Percentiles rank a stretch among this genome's conserved stretches.
These are phyloP conservation scores for Elsinoe arachidis DNA, from an alignment of 2,329 filamentous ascomycete genomes.

Conservation along the genomic window DNA sequence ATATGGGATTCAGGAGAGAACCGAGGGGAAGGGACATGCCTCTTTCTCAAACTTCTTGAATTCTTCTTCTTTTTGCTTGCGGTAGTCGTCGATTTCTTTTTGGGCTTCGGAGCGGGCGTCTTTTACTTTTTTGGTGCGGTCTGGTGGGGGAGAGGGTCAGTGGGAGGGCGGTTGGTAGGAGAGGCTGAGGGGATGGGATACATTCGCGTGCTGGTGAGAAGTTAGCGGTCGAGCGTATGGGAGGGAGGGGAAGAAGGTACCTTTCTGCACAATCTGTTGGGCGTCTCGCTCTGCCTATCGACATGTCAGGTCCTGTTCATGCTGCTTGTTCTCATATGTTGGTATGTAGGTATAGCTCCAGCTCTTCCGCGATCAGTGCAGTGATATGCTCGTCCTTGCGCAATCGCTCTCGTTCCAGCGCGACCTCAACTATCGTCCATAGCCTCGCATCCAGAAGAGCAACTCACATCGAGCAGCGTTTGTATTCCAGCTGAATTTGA, in stretches of 20 bases:
- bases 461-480: constrained; percentile 89
- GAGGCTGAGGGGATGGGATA: constrained; percentile 36
- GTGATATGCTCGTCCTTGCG: too few species aligned
- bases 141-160: constrained; percentile 34
- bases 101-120: constrained; percentile 94
- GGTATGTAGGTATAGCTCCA: not conserved
- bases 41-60: constrained; percentile 89
- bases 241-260: constrained; percentile 39
- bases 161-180: constrained; percentile 16
- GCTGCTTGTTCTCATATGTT: not conserved
- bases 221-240: constrained; percentile 17
- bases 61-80: constrained; percentile 80
- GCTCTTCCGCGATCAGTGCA: not conserved
- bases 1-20: constrained; percentile 2
- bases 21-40: constrained; percentile 35
- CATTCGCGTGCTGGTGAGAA: constrained; percentile 67
- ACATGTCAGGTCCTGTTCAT: constrained; percentile 65
- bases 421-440: not conserved
- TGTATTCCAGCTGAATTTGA: constrained; percentile 98
- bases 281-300: constrained; percentile 98
- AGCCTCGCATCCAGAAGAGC: constrained; percentile 13
- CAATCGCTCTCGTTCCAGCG: not conserved
- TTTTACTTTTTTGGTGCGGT: constrained; percentile 93
- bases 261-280: constrained; percentile 97
- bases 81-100: constrained; percentile 94